These are phyloP conservation scores for Cladosporium sp. DNA, from an alignment of 2,329 filamentous ascomycete species.

Conservation along the genomic window DNA sequence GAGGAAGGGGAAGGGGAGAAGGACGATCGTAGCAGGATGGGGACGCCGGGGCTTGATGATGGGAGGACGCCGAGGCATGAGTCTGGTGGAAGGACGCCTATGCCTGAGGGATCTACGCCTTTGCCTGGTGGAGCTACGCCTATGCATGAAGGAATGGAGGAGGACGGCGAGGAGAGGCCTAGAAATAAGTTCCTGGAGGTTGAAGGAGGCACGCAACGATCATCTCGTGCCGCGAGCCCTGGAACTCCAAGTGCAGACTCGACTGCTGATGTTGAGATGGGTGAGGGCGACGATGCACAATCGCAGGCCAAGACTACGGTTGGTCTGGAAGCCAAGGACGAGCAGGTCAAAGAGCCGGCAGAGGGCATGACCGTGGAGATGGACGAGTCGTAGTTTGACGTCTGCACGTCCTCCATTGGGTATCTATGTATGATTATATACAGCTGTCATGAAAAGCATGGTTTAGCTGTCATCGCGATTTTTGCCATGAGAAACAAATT, in stretches of 20 bases:
- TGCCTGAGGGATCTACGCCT: slow-evolving; percentile 28
- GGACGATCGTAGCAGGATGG: slow-evolving; percentile 47
- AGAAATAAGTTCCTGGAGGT: slow-evolving; percentile 35
- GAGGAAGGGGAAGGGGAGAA: slow-evolving; percentile 48
- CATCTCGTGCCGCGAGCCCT: slow-evolving; percentile 31
- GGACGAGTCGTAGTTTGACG: slow-evolving; percentile 23
- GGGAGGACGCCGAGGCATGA: slow-evolving; percentile 26
- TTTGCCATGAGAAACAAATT: background rate
- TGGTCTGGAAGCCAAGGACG: slow-evolving; percentile 27
- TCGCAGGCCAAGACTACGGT: slow-evolving; percentile 19
- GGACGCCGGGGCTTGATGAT: slow-evolving; percentile 48
- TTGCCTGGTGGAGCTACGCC: slow-evolving; percentile 42
- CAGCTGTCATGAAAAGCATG: background rate
- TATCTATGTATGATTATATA: slow-evolving; percentile 16
- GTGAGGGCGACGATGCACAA: slow-evolving; percentile 22
- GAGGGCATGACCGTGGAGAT: slow-evolving; percentile 27
- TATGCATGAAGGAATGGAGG: slow-evolving; percentile 35
- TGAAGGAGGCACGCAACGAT: slow-evolving; percentile 29
- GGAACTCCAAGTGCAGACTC: slow-evolving; percentile 26
- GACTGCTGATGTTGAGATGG: slow-evolving; percentile 35
- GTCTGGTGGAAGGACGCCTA: slow-evolving; percentile 18
- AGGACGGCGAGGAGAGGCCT: slow-evolving; percentile 31
- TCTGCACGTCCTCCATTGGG: slow-evolving; percentile 2
- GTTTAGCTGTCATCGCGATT: background rate
- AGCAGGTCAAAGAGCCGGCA: slow-evolving; percentile 26